Evolutionary conservation across 2,329 filamentous ascomycete species (phyloP).

Genomic region (Chaetomiaceae sp.): DNA sequence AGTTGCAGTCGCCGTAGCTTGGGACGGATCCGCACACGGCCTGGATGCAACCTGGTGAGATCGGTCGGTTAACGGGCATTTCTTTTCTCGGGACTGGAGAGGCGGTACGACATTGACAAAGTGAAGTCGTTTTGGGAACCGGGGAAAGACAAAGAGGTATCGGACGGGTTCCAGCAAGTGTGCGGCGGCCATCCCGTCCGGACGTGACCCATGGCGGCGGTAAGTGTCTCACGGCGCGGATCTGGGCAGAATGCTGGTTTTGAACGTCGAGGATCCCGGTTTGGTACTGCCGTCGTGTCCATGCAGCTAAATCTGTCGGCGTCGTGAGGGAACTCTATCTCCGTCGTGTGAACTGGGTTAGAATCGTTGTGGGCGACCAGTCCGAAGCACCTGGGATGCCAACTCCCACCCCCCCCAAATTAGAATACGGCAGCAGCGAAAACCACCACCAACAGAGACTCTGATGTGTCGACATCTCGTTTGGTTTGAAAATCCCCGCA

Average conservation of each 20-base stretch:
- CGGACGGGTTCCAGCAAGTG: neutral
- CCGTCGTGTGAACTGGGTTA: too few species aligned
- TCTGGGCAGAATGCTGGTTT: neutral
- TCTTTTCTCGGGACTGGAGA: neutral
- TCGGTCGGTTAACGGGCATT: neutral
- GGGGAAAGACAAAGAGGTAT: neutral
- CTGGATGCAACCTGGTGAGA: constrained; percentile 2
- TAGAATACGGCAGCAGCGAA: too few species aligned
- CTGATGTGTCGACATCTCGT: too few species aligned
- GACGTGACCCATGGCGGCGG: constrained; percentile 12
- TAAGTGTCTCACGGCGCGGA: neutral
- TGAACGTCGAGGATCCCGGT: neutral
- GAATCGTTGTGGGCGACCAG: too few species aligned
- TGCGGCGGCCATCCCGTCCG: neutral
- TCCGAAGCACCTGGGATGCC: too few species aligned
- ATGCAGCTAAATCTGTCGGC: neutral
- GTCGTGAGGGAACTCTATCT: too few species aligned
- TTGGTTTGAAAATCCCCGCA: too few species aligned
- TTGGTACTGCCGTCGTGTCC: neutral
- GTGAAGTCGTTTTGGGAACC: neutral
- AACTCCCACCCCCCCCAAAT: too few species aligned
- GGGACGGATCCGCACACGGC: neutral
- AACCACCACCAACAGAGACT: too few species aligned
- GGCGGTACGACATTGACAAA: neutral
- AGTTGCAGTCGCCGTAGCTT: too few species aligned